phyloP scores from a whole-genome alignment of 2,329 filamentous ascomycete species.

The Talaromyces marneffei region DNA sequence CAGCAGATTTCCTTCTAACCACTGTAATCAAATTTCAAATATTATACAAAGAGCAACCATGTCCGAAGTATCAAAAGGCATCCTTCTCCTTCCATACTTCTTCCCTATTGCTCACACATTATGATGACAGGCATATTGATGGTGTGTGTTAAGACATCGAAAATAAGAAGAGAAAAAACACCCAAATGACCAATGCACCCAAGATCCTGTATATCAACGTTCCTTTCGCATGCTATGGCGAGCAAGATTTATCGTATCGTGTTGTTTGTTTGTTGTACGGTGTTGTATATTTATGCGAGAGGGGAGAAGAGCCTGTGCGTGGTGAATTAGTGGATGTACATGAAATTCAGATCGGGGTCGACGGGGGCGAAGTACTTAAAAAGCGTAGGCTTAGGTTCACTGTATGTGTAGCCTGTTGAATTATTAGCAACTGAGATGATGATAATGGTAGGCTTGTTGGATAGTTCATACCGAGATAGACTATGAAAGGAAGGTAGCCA shows the following conservation, averaged over 20 bases:
- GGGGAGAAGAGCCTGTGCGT: constrained; percentile 37
- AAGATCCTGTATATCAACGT: not conserved
- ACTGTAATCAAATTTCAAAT: not conserved
- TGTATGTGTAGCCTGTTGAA: constrained; percentile 76
- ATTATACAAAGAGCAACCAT: not conserved
- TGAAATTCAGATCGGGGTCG: constrained; percentile 22
- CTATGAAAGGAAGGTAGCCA: constrained; percentile 91
- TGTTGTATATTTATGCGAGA: constrained; percentile 29
- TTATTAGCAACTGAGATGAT: constrained; percentile 1
- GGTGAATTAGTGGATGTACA: constrained; percentile 16
- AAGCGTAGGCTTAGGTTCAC: constrained; percentile 78
- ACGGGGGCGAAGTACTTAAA: constrained; percentile 52
- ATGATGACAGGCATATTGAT: not conserved
- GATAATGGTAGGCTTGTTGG: not conserved
- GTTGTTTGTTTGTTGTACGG: not conserved
- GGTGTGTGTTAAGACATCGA: not conserved
- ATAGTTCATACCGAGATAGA: constrained; percentile 74
- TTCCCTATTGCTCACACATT: not conserved
- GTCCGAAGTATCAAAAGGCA: not conserved
- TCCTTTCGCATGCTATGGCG: not conserved
- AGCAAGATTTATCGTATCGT: not conserved
- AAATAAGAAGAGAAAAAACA: not conserved
- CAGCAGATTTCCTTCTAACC: not conserved
- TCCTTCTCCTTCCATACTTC: not conserved
- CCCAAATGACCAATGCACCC: not conserved